These are phyloP conservation scores for Saccharomycopsis amapae DNA, from an alignment of 805 yeast species.

Conservation along the genomic window DNA sequence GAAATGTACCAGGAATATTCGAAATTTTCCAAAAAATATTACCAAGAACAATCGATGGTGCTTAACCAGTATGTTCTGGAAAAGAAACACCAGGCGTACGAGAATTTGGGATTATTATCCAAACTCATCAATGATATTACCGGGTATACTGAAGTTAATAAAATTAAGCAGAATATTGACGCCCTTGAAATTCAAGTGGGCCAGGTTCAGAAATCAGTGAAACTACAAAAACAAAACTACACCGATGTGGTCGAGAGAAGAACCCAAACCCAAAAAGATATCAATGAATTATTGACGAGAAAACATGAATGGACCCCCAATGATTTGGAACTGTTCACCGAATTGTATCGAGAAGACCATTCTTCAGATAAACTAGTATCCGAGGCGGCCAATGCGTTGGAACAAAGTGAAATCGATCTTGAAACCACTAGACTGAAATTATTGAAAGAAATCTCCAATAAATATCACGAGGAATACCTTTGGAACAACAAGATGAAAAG, in stretches of 20 bases:
- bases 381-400: slow-evolving; percentile 41
- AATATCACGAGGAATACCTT: slow-evolving; percentile 95
- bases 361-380: slow-evolving; percentile 55
- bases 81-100: neutral
- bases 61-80: neutral
- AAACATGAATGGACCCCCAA: slow-evolving; percentile 72
- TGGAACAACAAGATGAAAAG: slow-evolving; percentile 96
- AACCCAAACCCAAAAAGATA: slow-evolving; percentile 68
- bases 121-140: slow-evolving; percentile 63
- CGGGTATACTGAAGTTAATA: slow-evolving; percentile 79
- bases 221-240: slow-evolving; percentile 43
- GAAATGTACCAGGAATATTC: neutral
- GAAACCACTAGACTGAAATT: slow-evolving; percentile 65
- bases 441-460: slow-evolving; percentile 69
- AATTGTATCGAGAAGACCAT: slow-evolving; percentile 75
- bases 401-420: slow-evolving; percentile 49
- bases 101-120: neutral
- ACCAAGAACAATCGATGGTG: neutral
- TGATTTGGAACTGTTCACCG: slow-evolving; percentile 82
- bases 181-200: slow-evolving; percentile 45
- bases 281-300: slow-evolving; percentile 80
- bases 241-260: slow-evolving; percentile 56
- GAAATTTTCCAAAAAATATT: neutral
- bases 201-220: slow-evolving; percentile 42
- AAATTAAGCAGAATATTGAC: slow-evolving; percentile 56